These are phyloP conservation scores for Pleurotus tuber-regium DNA, from an alignment of 768 basidiomycete species.

Conservation along the genomic window DNA sequence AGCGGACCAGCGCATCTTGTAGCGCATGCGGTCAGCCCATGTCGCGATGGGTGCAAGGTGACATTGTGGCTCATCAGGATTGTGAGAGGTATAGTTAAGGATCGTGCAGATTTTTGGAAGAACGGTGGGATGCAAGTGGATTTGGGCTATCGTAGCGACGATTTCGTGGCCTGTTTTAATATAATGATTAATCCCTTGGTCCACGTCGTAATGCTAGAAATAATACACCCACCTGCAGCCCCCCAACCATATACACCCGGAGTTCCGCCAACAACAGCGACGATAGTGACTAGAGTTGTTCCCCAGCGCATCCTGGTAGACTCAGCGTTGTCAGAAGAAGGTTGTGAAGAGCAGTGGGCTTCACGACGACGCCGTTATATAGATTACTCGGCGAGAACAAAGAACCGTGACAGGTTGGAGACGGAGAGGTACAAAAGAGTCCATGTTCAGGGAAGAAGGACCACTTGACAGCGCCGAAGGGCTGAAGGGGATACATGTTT, in stretches of 20 bases:
- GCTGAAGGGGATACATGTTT: too few species aligned
- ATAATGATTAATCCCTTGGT: neutral
- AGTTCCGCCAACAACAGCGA: constrained; percentile 1
- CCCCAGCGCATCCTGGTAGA: constrained; percentile 6
- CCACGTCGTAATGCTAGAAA: neutral
- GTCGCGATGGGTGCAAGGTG: constrained; percentile 80
- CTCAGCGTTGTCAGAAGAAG: too few species aligned
- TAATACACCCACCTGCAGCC: constrained; percentile 32
- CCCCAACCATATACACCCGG: constrained; percentile 35
- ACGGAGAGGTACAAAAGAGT: too few species aligned
- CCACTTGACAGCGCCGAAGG: too few species aligned
- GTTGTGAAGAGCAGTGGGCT: too few species aligned
- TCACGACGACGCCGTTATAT: too few species aligned
- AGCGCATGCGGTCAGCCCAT: constrained; percentile 82
- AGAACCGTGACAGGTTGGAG: too few species aligned
- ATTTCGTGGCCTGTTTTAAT: constrained; percentile 77
- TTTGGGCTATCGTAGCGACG: constrained; percentile 91
- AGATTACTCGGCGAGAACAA: too few species aligned
- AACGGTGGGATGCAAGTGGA: constrained; percentile 77
- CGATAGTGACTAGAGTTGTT: neutral
- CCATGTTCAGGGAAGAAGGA: too few species aligned
- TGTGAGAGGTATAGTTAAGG: constrained; percentile 47
- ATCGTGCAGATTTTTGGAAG: constrained; percentile 67
- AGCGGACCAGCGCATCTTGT: constrained; percentile 67
- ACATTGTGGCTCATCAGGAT: constrained; percentile 48